These are phyloP conservation scores for Amylostereum areolatum DNA, from an alignment of 1,284 basidiomycete genomes.

Conservation along the genomic window DNA sequence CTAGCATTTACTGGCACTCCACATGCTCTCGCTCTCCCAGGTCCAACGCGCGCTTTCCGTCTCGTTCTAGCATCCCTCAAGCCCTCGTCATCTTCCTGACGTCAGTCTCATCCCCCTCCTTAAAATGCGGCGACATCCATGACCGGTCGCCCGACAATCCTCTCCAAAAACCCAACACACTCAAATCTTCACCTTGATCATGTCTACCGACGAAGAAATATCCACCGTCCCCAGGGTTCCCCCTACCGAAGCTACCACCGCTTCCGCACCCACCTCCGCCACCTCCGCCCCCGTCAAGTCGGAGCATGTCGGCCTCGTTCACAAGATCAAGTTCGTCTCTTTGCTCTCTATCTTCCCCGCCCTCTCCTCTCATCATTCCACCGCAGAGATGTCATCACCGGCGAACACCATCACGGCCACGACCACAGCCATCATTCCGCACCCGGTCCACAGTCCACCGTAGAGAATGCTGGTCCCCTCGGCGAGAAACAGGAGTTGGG, in stretches of 20 bases:
- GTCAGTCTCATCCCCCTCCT: neutral
- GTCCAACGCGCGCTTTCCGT: neutral
- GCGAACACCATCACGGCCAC: neutral
- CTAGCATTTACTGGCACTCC: neutral
- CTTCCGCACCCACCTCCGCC: neutral
- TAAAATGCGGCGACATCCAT: no score
- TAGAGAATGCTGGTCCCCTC: neutral
- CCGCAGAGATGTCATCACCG: neutral
- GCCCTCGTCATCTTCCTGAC: neutral
- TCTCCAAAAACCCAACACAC: neutral
- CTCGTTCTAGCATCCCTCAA: neutral
- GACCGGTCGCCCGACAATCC: no score
- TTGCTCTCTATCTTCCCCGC: neutral
- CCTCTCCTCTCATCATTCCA: neutral
- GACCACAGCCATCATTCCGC: neutral
- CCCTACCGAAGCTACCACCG: neutral
- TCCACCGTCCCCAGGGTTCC: neutral
- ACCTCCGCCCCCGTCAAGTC: neutral
- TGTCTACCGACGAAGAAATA: neutral
- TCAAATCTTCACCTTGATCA: neutral
- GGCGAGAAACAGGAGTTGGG: conserved; percentile 1
- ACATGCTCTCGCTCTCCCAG: neutral
- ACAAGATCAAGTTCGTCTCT: neutral
- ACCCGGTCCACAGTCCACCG: neutral
- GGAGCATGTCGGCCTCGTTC: neutral